Conservation (phyloP, 192 early-diverging fungal genomes). For the Linnemannia hyalina region DNA sequence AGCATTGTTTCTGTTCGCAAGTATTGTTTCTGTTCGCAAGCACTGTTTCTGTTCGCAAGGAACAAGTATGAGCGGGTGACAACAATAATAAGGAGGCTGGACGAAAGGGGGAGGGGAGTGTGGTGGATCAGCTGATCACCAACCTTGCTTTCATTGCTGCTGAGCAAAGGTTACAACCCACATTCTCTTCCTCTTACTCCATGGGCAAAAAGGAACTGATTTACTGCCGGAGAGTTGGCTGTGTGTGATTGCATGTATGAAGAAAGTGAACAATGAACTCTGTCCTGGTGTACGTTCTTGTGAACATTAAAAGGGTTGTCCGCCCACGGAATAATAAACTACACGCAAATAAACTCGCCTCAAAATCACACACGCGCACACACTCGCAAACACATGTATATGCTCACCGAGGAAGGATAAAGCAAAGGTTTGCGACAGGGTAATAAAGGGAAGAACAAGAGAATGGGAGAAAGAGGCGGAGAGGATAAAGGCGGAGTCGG, state of each 20-base stretch:
- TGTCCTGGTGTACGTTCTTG: no score
- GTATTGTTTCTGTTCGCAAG: neutral
- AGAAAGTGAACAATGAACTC: no score
- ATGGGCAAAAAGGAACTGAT: neutral
- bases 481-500: neutral
- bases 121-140: neutral
- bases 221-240: neutral
- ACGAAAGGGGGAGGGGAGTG: neutral
- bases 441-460: no score
- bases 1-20: neutral
- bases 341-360: no score
- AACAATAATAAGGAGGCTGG: neutral
- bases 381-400: no score
- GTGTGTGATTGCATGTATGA: neutral
- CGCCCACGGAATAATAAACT: no score
- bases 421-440: no score
- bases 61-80: neutral
- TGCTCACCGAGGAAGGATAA: no score
- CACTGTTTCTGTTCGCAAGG: neutral
- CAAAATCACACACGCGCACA: no score
- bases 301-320: no score
- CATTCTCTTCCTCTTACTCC: neutral
- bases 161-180: neutral
- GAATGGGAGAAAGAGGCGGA: no score
- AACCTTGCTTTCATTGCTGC: neutral